Percentiles rank a stretch among this genome's conserved stretches.
Conservation (phyloP, 495 filamentous ascomycete species). For the Tuber microsphaerosporum region DNA sequence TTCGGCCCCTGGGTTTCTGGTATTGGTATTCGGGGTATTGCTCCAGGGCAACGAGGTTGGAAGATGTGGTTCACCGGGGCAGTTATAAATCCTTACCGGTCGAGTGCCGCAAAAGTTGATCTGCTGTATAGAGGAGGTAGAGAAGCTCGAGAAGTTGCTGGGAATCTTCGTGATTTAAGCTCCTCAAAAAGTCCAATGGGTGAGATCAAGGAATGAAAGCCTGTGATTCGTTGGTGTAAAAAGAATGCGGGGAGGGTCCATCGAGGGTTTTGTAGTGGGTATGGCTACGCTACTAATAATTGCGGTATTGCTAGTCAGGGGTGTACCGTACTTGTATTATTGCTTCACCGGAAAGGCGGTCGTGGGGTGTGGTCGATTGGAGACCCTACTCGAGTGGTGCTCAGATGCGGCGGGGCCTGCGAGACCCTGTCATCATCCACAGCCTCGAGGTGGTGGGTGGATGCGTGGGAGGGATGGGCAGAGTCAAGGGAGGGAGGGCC, state of each 20-base stretch:
- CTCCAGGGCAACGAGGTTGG: constrained; percentile 21
- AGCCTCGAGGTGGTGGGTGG: constrained; percentile 2
- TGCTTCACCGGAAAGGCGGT: constrained; percentile 22
- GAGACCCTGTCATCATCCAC: constrained; percentile 30
- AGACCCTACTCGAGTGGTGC: constrained; percentile 5
- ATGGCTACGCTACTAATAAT: background rate
- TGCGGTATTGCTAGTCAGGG: constrained; percentile 17
- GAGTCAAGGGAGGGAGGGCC: background rate
- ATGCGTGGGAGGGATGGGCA: background rate
- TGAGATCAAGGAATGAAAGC: background rate
- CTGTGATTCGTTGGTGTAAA: background rate
- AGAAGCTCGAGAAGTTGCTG: constrained; percentile 4
- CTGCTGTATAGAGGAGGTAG: constrained; percentile 6
- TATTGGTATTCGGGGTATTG: constrained; percentile 18
- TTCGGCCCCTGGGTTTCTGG: background rate
- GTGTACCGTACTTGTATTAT: background rate
- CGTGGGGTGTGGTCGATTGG: constrained; percentile 24
- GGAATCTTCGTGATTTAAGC: constrained; percentile 30
- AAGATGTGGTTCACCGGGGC: constrained; percentile 13
- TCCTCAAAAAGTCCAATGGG: background rate
- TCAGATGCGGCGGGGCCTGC: constrained; percentile 31
- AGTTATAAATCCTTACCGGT: constrained; percentile 12
- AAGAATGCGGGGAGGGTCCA: constrained; percentile 31
- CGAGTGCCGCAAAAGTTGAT: constrained; percentile 26
- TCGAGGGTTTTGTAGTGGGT: constrained; percentile 31